Conservation (phyloP, 2,329 filamentous ascomycete species). For the Aspergillus pseudoterreus region DNA sequence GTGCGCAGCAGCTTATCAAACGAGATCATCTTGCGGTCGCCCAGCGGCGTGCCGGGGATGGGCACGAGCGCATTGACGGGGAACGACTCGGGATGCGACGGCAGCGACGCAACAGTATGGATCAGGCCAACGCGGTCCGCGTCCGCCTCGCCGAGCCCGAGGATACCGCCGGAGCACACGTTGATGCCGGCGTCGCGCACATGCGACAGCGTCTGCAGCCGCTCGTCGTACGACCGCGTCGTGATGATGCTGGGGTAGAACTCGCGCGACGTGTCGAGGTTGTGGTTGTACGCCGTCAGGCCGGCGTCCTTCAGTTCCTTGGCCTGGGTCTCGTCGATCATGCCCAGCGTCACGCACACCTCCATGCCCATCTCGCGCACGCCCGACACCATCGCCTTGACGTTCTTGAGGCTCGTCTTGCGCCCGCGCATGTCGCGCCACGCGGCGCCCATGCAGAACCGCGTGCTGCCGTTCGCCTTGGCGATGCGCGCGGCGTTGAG, state of each 20-base stretch:
- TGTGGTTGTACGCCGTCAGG: slow-evolving; percentile 90
- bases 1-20: slow-evolving; percentile 79
- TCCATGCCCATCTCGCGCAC: slow-evolving; percentile 83
- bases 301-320: slow-evolving; percentile 78
- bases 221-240: slow-evolving; percentile 82
- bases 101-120: slow-evolving; percentile 76
- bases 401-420: slow-evolving; percentile 76
- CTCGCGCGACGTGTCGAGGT: slow-evolving; percentile 84
- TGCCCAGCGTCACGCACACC: slow-evolving; percentile 86
- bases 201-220: slow-evolving; percentile 71
- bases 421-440: slow-evolving; percentile 93
- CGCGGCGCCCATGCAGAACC: slow-evolving; percentile 93
- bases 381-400: slow-evolving; percentile 80
- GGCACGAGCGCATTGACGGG: slow-evolving; percentile 88
- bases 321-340: slow-evolving; percentile 81
- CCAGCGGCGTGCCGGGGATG: slow-evolving; percentile 83
- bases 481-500: slow-evolving; percentile 73
- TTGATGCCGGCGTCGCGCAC: slow-evolving; percentile 84
- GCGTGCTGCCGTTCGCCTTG: slow-evolving; percentile 77
- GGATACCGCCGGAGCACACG: slow-evolving; percentile 84
- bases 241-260: slow-evolving; percentile 85
- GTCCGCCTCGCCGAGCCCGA: slow-evolving; percentile 76
- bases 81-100: slow-evolving; percentile 81
- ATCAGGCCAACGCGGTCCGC: slow-evolving; percentile 79
- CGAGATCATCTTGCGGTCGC: slow-evolving; percentile 66